Evolutionary conservation across 1,284 basidiomycete genomes (phyloP), one percentile per base, ranked within the genome.

Genomic region (Cryptococcus maquisensis): DNA sequence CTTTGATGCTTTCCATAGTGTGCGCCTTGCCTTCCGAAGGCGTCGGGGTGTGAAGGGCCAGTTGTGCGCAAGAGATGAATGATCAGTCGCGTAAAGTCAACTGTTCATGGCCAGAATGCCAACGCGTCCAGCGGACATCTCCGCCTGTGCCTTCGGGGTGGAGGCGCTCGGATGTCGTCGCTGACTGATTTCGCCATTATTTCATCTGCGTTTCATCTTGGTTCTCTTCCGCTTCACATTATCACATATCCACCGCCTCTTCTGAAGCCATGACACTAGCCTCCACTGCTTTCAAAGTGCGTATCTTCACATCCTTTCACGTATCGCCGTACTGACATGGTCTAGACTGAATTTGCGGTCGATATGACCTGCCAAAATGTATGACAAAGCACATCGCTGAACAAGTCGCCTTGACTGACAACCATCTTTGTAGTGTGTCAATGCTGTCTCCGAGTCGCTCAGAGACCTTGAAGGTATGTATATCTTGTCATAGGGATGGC

Each of bases 311-410:
- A 20, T 5, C 3, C 24, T 4, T 36, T 15, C 6, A 44, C 18
- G 7, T 10, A 21, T 24, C 24, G 21, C 28, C 61, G 56, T 43
- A 59, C 40, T 24, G 16, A 48, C 28, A 12, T 18, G 6, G 20
- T 44, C 4, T 52, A 77, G 75, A 75, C 74, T 56, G 75, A 77
- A 58, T 77, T 77, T 47, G 75, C 75, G 50, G 75, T 77, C 56
- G 75, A 77, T 57, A 75, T 77, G 75, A 77, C 75, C 4, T 77
- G 75, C 55, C 68, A 77, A 53, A 71, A 62, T 42, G 73, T 74
- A 42, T 52, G 39, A 23, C 26, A 7, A 40, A 43, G 39, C 8
- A 24, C 42, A 18, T 12, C 23, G 38, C 21, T 18, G 5, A 24
- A 16, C 32, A 35, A 49, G 10, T 45, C 15, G n/a, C n/a, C 50